Percentiles rank a stretch among this genome's conserved stretches.
Conservation (phyloP, 2,329 filamentous ascomycete genomes). For the Trichoderma endophyticum region DNA sequence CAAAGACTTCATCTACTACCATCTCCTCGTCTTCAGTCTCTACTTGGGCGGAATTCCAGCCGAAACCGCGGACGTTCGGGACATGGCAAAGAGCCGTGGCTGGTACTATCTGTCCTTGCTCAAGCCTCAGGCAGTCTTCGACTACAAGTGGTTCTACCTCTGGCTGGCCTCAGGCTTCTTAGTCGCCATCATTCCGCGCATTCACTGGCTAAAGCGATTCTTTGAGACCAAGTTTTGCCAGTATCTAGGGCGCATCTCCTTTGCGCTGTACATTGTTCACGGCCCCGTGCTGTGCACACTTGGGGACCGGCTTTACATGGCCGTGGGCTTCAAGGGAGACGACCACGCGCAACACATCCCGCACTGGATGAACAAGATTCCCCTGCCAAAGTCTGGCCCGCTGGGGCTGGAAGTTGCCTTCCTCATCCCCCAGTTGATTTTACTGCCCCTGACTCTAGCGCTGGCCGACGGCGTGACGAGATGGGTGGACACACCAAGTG, state of each 20-base stretch:
- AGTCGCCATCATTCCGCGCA: constrained; percentile 54
- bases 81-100: constrained; percentile 53
- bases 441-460: constrained; percentile 59
- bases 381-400: constrained; percentile 53
- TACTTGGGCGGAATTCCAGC: constrained; percentile 62
- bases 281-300: constrained; percentile 58
- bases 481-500: constrained; percentile 57
- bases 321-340: constrained; percentile 53
- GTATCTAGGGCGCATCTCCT: constrained; percentile 61
- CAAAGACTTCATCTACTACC: constrained; percentile 51
- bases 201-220: constrained; percentile 55
- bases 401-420: constrained; percentile 60
- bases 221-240: constrained; percentile 59
- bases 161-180: constrained; percentile 58
- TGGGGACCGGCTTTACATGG: constrained; percentile 62
- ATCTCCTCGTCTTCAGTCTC: constrained; percentile 50
- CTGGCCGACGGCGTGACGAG: constrained; percentile 55
- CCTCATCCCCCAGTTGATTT: constrained; percentile 55
- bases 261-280: constrained; percentile 61
- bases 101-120: constrained; percentile 60
- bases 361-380: constrained; percentile 55
- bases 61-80: constrained; percentile 43
- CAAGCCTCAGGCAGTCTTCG: constrained; percentile 63
- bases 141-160: constrained; percentile 67
- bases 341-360: constrained; percentile 50